Evolutionary conservation across 495 filamentous ascomycete species (phyloP), one percentile per base, ranked within the genome.

Genomic region (Penicillium turbatum): DNA sequence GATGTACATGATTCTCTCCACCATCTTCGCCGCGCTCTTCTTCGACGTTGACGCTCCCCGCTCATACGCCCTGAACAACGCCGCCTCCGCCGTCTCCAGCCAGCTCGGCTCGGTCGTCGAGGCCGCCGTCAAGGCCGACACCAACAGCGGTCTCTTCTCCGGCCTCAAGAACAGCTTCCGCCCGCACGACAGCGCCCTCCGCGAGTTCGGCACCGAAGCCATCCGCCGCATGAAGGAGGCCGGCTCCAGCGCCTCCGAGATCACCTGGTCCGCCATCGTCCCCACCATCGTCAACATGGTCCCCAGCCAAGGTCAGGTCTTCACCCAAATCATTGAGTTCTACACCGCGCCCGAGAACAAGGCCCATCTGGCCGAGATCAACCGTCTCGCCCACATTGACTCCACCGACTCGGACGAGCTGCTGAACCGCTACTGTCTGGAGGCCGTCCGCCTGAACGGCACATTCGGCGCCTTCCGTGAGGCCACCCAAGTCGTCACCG

Each of bases 321-420:
- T 93, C 58, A 84, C 87, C 8, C 86, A 89, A 69, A 78, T 88
- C 10, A 77, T 92, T 10, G 89, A 95, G 62, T 92, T 83, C 74
- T 95, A 89, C 72, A 73, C 90, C 26, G 79, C 77, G 0, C 66
- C 70, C 27, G 72, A 78, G 12, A 82, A 82, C 52, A 72, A 76
- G 35, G 43, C 69, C 21, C 75, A 89, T 57, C 66, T 85, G 6
- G 72, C 80, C 2, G 79, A 81, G 29, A 78, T 91, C 60, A 74
- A 82, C 63, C 68, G 67, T 8, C 71, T 85, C 21, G 80, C 77
- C 56, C 76, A 80, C 51, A 45, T 64, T 26, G 67, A 79, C 24
- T 72, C 66, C 11, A 45, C 63, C 9, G 79, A 77, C 49, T 72
- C 77, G 1, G 79, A 83, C 46, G 72, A 79, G 29, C 64, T 66